phyloP scores from a whole-genome alignment of 371 early-diverging fungal species.

The Syncephalis fuscata region DNA sequence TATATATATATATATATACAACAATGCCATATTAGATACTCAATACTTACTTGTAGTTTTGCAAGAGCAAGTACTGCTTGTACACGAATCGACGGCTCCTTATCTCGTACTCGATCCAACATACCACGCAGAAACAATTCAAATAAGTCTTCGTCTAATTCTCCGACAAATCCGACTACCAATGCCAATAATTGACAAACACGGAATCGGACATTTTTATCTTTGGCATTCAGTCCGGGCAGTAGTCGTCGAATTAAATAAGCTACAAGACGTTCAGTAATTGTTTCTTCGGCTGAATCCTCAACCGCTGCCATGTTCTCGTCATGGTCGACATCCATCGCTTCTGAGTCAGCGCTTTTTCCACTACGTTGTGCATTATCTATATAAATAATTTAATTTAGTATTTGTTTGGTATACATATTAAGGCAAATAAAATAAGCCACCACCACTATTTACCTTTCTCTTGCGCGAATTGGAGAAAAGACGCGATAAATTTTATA shows the following conservation, averaged over 20 bases:
- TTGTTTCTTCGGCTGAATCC: slow-evolving; percentile 24
- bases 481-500: slow-evolving; percentile 54
- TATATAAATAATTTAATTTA: slow-evolving; percentile 2
- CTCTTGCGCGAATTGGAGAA: slow-evolving; percentile 50
- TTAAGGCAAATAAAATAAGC: not conserved
- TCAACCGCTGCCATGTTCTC: slow-evolving; percentile 5
- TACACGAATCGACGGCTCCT: slow-evolving; percentile 60
- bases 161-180: slow-evolving; percentile 53
- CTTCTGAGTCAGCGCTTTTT: slow-evolving; percentile 6
- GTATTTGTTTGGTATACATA: no score
- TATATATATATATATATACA: slow-evolving; percentile 3
- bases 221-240: slow-evolving; percentile 55
- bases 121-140: slow-evolving; percentile 42
- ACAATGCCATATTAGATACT: not conserved
- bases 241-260: slow-evolving; percentile 44
- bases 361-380: slow-evolving; percentile 14
- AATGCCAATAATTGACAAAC: slow-evolving; percentile 67
- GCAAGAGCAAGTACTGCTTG: slow-evolving; percentile 67
- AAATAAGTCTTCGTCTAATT: slow-evolving; percentile 70
- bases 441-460: slow-evolving; percentile 17
- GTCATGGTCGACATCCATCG: slow-evolving; percentile 7
- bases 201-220: slow-evolving; percentile 52
- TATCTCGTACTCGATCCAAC: slow-evolving; percentile 57
- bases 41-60: slow-evolving; percentile 36
- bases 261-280: slow-evolving; percentile 56